Evolutionary conservation across 2,329 filamentous ascomycete species (phyloP).

Genomic region (Claviceps sorghi): DNA sequence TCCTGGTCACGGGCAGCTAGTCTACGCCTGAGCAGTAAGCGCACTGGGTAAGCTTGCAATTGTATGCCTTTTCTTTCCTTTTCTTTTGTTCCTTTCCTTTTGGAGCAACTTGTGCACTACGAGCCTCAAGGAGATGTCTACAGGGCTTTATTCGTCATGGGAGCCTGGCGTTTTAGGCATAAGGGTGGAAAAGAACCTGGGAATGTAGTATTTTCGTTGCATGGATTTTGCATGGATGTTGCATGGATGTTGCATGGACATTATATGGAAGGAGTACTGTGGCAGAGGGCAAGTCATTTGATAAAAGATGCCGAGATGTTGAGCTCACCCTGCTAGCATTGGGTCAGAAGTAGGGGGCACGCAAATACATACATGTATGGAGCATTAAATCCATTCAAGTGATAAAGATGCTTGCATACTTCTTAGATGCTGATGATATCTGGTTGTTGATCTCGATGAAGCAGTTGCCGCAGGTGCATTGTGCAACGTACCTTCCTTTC

Average conservation of each 20-base stretch:
- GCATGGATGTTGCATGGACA: background rate
- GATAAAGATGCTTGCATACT: background rate
- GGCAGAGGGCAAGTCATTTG: background rate
- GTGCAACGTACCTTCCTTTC: background rate
- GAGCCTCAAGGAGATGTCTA: background rate
- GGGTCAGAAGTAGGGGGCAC: background rate
- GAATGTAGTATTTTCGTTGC: no score
- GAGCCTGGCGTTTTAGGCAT: background rate
- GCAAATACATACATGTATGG: background rate
- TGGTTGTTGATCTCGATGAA: background rate
- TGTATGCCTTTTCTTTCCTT: background rate
- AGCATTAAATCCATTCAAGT: no score
- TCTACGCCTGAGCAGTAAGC: conserved; percentile 19
- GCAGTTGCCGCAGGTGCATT: background rate
- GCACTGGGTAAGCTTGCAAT: conserved; percentile 3
- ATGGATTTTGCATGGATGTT: background rate
- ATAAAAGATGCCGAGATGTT: background rate
- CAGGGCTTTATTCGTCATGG: background rate
- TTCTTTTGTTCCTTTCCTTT: no score
- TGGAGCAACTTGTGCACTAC: no score
- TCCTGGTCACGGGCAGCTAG: conserved; percentile 31
- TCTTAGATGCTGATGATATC: background rate
- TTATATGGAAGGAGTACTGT: background rate
- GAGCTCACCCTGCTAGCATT: background rate
- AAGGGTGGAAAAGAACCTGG: background rate